Evolutionary conservation across 106 monocot genomes (phyloP), one percentile per base, ranked within the genome.

Genomic region (Iris macrosiphon): DNA sequence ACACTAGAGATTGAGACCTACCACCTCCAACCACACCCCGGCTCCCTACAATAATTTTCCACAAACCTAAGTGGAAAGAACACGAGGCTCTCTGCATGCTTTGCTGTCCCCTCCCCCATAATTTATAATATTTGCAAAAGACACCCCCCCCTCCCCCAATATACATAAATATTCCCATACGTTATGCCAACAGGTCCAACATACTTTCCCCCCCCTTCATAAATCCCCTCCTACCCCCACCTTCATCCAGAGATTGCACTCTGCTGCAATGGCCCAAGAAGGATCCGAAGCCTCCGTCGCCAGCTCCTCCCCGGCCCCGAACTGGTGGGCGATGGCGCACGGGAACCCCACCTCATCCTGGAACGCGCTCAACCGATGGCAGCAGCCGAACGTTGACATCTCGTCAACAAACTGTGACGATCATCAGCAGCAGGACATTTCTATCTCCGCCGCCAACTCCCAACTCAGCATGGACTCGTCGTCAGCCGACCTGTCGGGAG

Each of bases 271-370:
- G 77, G 80, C 84, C 16, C 80, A 84, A 68, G 71, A 84, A 61
- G 74, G 64, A 20, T 68, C 80, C 5, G 89, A 90, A 56, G 71
- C 80, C 39, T 75, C 83, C 14, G 72, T 79, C 23, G 66, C 76
- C 6, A 83, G 76, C 69, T 73, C 69, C 14, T 51, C 70, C 7
- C 32, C 73, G 4, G 58, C 60, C 0, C 41, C 70, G 20, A 72
- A 65, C 64, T 79, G 75, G 67, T 75, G 67, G 74, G 17, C 17
- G 8, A 71, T 79, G 35, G 49, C 63, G 57, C 70, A 56, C 40
- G 61, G 73, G 21, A 55, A 35, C 40, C 22, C 72, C 17, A 4
- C 60, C 40, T 10, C 76, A 7, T 39, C 78, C 12, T 69, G 77
- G 81, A 58, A 65, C 56, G 38, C 60, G 49, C 44, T 75, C 57